phyloP scores from a whole-genome alignment of 163 green algal species.

The Chloroidium sp. region DNA sequence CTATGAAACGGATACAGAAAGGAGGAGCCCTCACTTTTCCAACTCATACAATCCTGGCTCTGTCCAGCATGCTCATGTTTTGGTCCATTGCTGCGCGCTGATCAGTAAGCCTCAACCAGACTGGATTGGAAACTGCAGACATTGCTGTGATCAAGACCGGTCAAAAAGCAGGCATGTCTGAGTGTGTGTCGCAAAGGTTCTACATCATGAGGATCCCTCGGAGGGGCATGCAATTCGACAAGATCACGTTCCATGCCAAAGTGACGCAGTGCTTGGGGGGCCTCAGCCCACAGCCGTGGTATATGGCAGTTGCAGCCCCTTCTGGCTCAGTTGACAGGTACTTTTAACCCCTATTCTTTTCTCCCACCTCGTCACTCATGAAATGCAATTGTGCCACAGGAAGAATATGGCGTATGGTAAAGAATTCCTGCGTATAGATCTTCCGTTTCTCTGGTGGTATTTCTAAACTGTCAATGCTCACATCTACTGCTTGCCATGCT shows the following conservation, averaged over 20 bases:
- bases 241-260: constrained; percentile 84
- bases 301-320: constrained; percentile 65
- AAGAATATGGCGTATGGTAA: no score
- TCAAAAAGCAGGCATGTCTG: neutral
- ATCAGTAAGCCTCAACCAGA: neutral
- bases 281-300: constrained; percentile 50
- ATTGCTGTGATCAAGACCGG: neutral
- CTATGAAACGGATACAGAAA: neutral
- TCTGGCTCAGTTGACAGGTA: neutral
- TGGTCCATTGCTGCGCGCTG: neutral
- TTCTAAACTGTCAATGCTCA: no score
- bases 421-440: no score
- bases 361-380: no score
- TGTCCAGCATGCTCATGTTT: neutral
- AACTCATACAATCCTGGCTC: neutral
- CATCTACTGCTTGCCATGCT: no score
- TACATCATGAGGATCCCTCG: constrained; percentile 89
- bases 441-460: no score
- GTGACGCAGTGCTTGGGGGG: constrained; percentile 87
- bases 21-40: neutral
- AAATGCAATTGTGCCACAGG: no score
- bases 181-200: constrained; percentile 53
- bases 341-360: no score
- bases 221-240: constrained; percentile 60
- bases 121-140: neutral